These are phyloP conservation scores for Penicillium simplicissimum DNA, from an alignment of 495 filamentous ascomycete species.

Conservation along the genomic window DNA sequence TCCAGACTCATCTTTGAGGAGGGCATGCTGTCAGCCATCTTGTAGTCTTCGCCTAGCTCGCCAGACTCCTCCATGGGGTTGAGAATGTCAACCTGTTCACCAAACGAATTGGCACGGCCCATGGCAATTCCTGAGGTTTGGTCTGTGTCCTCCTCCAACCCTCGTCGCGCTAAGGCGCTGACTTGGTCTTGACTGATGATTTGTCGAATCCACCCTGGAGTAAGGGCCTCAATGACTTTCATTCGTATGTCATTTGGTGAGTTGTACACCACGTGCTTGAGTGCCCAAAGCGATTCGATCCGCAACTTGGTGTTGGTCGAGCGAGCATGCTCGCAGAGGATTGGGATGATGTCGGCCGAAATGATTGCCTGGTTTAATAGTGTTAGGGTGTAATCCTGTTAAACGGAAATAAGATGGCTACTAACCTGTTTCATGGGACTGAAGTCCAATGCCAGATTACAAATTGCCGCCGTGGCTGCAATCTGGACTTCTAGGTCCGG, in stretches of 20 bases:
- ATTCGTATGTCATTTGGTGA: constrained; percentile 70
- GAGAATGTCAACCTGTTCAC: constrained; percentile 65
- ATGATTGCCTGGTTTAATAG: constrained; percentile 59
- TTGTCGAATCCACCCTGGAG: constrained; percentile 75
- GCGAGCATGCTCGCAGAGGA: constrained; percentile 81
- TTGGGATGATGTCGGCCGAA: constrained; percentile 71
- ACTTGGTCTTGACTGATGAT: constrained; percentile 59
- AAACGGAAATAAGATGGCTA: constrained; percentile 14
- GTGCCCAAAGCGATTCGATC: constrained; percentile 84
- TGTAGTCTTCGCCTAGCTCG: constrained; percentile 67
- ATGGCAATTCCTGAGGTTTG: constrained; percentile 45
- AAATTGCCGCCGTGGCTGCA: constrained; percentile 76
- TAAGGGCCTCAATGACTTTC: constrained; percentile 72
- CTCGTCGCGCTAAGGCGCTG: constrained; percentile 33
- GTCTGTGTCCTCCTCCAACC: constrained; percentile 43
- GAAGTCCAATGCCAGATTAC: constrained; percentile 81
- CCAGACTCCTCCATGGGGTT: constrained; percentile 57
- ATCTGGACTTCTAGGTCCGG: constrained; percentile 79
- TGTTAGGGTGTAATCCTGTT: constrained; percentile 20
- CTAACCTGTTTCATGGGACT: constrained; percentile 87
- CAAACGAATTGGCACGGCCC: constrained; percentile 64
- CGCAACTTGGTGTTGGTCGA: constrained; percentile 70
- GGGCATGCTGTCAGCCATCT: constrained; percentile 55
- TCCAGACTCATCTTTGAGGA: constrained; percentile 45
- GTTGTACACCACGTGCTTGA: constrained; percentile 80